Conservation (phyloP, 345 rosid species). For the Moricandia moricandioides region DNA sequence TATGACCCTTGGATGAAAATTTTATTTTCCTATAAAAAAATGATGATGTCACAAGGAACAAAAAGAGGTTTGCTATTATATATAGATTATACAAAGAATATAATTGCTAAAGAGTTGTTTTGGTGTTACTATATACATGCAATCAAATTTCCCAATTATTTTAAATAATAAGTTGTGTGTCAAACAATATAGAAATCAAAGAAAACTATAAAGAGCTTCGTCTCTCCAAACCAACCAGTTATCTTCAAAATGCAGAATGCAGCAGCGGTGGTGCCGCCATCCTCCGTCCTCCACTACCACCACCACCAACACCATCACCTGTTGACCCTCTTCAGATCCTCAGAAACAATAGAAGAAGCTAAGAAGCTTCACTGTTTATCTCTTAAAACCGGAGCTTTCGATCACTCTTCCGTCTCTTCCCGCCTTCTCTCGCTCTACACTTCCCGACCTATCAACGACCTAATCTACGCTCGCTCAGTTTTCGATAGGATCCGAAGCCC, state of each 20-base stretch:
- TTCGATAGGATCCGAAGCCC: slow-evolving; percentile 40
- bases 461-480: slow-evolving; percentile 46
- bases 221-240: neutral
- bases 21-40: too few relatives aligned
- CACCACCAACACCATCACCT: slow-evolving; percentile 36
- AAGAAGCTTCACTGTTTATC: slow-evolving; percentile 49
- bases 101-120: too few relatives aligned
- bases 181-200: neutral
- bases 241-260: slow-evolving; percentile 29
- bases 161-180: neutral
- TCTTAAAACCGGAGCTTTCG: slow-evolving; percentile 42
- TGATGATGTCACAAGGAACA: too few relatives aligned
- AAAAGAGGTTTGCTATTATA: too few relatives aligned
- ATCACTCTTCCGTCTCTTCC: slow-evolving; percentile 41
- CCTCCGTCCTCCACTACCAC: slow-evolving; percentile 22
- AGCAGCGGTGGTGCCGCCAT: slow-evolving; percentile 22
- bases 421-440: slow-evolving; percentile 50
- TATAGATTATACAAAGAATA: too few relatives aligned
- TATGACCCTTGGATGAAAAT: too few relatives aligned
- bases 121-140: too few relatives aligned
- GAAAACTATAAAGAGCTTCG: neutral
- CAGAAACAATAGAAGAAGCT: slow-evolving; percentile 38
- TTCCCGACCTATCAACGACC: slow-evolving; percentile 34
- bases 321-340: slow-evolving; percentile 33
- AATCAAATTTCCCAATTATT: too few relatives aligned